Base-by-base conservation (phyloP, 2,329 filamentous ascomycete genomes). In the Colletotrichum tanaceti region DNA sequence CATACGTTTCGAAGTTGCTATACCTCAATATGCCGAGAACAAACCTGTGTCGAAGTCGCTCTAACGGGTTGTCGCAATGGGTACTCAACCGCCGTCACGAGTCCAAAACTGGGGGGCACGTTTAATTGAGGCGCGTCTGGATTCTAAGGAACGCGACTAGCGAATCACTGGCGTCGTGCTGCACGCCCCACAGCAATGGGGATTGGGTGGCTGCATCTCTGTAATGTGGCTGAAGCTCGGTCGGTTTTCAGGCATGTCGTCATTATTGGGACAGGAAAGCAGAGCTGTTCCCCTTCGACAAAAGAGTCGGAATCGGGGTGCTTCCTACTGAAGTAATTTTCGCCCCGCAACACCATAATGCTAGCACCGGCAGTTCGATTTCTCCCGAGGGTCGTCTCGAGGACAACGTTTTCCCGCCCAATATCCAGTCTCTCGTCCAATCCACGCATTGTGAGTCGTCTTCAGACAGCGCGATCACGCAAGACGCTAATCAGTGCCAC, bases 401-500 rank as follows among this genome's bases (percentile, higher is more conserved):
- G 38, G 11, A 43, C 24, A 9, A 6, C 57, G 24, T 71, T 75
- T 47, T 71, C 65, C 18, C 73, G 86, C 39, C 65, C 74, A 18
- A 70, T 87, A 4, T 83, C 83, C 43, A 86, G 83, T 7, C 73
- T 89, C 22, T 75, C 81, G 9, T 82, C 79, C 47, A 89, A 89
- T 68, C 79, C 83, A 6, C 77, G 84, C 68, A 89, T 89, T 74
- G 87, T 89, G 73, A 78, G 85, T 79, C 10, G 32, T 44, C 4
- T 24, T 32, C n/a, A 5, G 13, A 24, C 38, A 14, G 11, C 47
- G 14, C 28, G 22, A 46, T 16, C 35, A 32, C 49, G n/a, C 38
- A 32, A 62, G 54, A 67, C 71, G 35, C 73, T 73, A 43, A 71
- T 55, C 28, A 18, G 28, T 22, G 24, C 32, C 32, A 35, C 32